Base-by-base conservation (phyloP, 371 early-diverging fungal genomes). In the Apophysomyces ossiformis region DNA sequence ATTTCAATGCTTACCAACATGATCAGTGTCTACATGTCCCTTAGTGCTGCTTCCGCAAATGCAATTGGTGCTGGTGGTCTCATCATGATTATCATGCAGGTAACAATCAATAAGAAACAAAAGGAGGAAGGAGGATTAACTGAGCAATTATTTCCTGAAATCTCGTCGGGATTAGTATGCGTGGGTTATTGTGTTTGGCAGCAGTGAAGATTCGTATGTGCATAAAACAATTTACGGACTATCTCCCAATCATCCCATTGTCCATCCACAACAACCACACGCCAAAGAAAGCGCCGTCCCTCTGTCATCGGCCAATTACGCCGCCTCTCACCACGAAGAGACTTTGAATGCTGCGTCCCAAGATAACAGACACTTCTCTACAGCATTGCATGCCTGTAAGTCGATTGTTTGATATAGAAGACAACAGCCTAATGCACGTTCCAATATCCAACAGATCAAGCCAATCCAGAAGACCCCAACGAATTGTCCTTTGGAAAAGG, bases 401-500 rank as follows among this genome's bases (percentile, higher is more conserved):
- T 37, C 21, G 9, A 58, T 41, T 13, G 32, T 60, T 37, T 0
- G 7, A 37, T 37, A 15, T 9, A 11, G 9, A 50, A 50, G 5
- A 21, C 5, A 26, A 9, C 16, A 50, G 13, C n/a, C 21, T 50
- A 26, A 50, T 21, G 21, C 9, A 50, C 21, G 13, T 50, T 50
- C 21, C 9, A 21, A 21, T 50, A 26, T 50, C 9, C 21, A 11
- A 50, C 21, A 50, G 54, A 50, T 21, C 54, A 50, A 37, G 95
- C 96, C 32, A 94, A 90, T 79, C 87, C 90, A 0, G 92, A 92
- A 41, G 98, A 97, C 79, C 92, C 93, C 26, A 93, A 93, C 68
- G 98, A 97, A 75, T 71, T 97, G 7, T 88, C 91, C 2, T 95
- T 96, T 78, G 72, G 63, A 7, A 95, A 95, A 77, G 93, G 90